phyloP scores from a whole-genome alignment of 2,329 filamentous ascomycete species.

The Tolypocladium tropicale region DNA sequence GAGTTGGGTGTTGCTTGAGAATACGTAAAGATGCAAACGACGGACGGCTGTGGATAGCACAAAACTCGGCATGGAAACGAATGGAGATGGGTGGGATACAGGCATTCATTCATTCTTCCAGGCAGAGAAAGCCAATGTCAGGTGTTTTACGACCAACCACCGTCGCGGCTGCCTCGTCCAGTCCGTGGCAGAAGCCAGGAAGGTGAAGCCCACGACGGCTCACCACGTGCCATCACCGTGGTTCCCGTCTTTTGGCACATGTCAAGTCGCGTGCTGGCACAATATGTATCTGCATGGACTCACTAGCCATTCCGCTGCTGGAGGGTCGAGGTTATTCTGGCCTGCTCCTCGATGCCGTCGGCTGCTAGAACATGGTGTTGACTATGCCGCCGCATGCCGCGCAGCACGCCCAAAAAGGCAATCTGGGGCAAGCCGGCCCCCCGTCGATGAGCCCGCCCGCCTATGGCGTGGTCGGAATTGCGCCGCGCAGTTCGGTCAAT shows the following conservation, averaged over 20 bases:
- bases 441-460: neutral
- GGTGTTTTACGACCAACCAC: neutral
- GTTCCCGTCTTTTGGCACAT: neutral
- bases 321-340: neutral
- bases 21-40: neutral
- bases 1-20: neutral
- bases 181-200: neutral
- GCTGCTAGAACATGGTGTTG: neutral
- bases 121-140: neutral
- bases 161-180: neutral
- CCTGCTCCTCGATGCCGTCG: neutral
- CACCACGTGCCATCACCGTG: too few relatives aligned
- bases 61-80: neutral
- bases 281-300: too few relatives aligned
- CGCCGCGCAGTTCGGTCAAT: neutral
- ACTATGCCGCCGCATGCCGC: slow-evolving; percentile 1
- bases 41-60: neutral
- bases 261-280: neutral
- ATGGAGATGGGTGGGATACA: too few relatives aligned
- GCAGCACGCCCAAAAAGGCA: neutral
- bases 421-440: neutral
- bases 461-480: slow-evolving; percentile 1
- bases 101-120: too few relatives aligned
- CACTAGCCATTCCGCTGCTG: neutral
- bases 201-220: neutral